These are phyloP conservation scores for Coemansia sp. DNA, from an alignment of 192 early-diverging fungal species.

Conservation along the genomic window DNA sequence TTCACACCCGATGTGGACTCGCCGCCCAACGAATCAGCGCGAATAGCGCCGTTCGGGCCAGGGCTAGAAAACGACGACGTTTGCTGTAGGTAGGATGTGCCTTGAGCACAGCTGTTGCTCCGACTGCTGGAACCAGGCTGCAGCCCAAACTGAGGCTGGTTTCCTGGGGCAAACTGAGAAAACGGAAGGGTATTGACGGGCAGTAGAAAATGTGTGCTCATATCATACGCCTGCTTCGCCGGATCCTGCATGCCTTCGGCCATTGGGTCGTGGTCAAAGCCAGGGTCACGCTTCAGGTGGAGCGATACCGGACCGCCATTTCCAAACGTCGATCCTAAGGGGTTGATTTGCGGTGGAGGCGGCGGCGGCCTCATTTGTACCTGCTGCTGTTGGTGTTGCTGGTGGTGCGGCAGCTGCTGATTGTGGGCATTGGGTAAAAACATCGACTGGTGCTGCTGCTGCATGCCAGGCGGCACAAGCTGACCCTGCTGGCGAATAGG, in stretches of 20 bases:
- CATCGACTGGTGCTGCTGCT: conserved; percentile 15
- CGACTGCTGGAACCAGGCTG: conserved; percentile 29
- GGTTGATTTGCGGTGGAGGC: conserved; percentile 35
- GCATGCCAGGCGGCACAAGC: conserved; percentile 9
- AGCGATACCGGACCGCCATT: conserved; percentile 39
- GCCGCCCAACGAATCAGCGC: conserved; percentile 12
- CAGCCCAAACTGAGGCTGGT: conserved; percentile 1
- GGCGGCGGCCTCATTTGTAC: conserved; percentile 9
- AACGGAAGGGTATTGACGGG: conserved; percentile 40
- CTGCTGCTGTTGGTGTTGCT: conserved; percentile 10
- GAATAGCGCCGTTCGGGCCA: conserved; percentile 1
- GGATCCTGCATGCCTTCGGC: conserved; percentile 44
- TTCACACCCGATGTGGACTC: conserved; percentile 12
- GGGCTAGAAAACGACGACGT: conserved; percentile 38
- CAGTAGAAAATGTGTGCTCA: conserved; percentile 43
- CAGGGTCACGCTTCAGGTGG: conserved; percentile 52
- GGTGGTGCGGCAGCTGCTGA: conserved; percentile 18
- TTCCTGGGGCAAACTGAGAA: conserved; percentile 12
- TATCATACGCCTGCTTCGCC: conserved; percentile 44
- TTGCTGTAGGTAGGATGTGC: conserved; percentile 11
- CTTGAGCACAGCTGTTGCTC: conserved; percentile 3
- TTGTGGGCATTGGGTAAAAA: background rate
- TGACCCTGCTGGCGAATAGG: conserved; percentile 20
- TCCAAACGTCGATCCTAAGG: conserved; percentile 28
- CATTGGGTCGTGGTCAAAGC: conserved; percentile 36